Evolutionary conservation across 441 rosid genomes (phyloP).

Genomic region (Gossypium schwendimanii): DNA sequence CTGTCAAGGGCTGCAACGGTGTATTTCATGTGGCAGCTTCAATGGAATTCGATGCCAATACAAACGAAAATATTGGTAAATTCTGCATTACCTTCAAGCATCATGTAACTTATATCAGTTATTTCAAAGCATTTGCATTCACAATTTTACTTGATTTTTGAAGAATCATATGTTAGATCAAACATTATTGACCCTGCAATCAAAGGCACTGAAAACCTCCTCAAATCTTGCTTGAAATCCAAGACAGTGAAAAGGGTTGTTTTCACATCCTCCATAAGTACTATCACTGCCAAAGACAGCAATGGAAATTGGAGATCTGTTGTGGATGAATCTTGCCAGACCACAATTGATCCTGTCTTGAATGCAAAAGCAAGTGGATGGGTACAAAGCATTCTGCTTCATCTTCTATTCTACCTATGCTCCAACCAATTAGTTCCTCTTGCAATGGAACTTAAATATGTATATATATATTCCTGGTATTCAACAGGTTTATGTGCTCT

Average conservation of each 20-base stretch:
- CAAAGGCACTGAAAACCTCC: conserved; percentile 62
- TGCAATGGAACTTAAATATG: not conserved
- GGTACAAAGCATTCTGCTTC: conserved; percentile 30
- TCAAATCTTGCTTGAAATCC: conserved; percentile 58
- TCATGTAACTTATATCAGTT: not conserved
- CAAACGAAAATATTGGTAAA: conserved; percentile 38
- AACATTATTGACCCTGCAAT: conserved; percentile 61
- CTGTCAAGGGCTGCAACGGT: conserved; percentile 61
- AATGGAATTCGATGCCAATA: conserved; percentile 46
- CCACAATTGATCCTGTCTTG: conserved; percentile 38
- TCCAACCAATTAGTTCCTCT: not conserved
- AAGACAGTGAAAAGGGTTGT: conserved; percentile 64
- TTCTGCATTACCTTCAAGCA: not conserved
- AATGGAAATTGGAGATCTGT: conserved; percentile 43
- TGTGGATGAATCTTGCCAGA: conserved; percentile 69
- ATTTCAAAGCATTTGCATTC: not conserved
- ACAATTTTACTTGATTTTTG: not conserved
- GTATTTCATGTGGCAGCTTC: conserved; percentile 88
- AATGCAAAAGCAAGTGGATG: conserved; percentile 70
- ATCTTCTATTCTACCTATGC: too few species aligned
- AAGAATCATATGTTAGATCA: conserved; percentile 45
- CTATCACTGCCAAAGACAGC: conserved; percentile 57
- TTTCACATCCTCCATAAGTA: conserved; percentile 82
- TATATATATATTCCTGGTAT: not conserved
- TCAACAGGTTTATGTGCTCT: conserved; percentile 56